Conservation (phyloP, 495 filamentous ascomycete species). For the Clavariopsis aquatica region DNA sequence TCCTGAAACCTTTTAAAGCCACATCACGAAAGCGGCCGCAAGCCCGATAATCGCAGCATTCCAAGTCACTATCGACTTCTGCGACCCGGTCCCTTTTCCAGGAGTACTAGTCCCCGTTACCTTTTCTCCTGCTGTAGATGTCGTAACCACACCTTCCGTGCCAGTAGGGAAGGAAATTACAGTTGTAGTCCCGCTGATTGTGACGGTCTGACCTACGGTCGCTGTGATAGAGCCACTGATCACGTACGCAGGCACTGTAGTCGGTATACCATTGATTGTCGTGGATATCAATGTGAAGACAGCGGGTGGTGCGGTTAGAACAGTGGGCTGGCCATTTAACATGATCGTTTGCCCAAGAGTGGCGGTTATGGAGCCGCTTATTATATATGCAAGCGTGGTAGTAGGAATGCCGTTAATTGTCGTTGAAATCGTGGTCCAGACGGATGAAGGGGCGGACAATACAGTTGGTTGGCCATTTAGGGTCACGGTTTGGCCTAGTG, state of each 20-base stretch:
- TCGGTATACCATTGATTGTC: constrained; percentile 11
- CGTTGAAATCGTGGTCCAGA: constrained; percentile 16
- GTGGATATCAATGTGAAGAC: constrained; percentile 18
- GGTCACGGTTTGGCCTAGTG: constrained; percentile 25
- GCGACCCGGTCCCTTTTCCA: background rate
- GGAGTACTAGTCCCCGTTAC: background rate
- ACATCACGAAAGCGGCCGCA: background rate
- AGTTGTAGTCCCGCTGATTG: constrained; percentile 16
- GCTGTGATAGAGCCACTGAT: constrained; percentile 16
- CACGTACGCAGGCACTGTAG: constrained; percentile 14
- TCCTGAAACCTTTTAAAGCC: background rate
- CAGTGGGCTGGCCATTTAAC: constrained; percentile 12
- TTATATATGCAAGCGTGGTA: constrained; percentile 8
- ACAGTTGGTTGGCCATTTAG: constrained; percentile 10
- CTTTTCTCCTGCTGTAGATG: background rate
- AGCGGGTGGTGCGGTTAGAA: constrained; percentile 5
- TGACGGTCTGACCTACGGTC: constrained; percentile 19
- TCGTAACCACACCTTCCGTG: background rate
- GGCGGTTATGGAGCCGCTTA: constrained; percentile 10
- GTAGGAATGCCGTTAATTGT: constrained; percentile 15
- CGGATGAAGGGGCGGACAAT: constrained; percentile 2
- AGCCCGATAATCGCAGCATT: background rate
- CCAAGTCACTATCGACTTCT: background rate
- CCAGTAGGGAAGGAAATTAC: constrained; percentile 7
- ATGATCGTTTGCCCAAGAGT: constrained; percentile 23